A percentile compares a stretch with the other conserved stretches of the same genome.
Evolutionary conservation across 371 early-diverging fungal genomes (phyloP).

Genomic region (Mucor indicus): DNA sequence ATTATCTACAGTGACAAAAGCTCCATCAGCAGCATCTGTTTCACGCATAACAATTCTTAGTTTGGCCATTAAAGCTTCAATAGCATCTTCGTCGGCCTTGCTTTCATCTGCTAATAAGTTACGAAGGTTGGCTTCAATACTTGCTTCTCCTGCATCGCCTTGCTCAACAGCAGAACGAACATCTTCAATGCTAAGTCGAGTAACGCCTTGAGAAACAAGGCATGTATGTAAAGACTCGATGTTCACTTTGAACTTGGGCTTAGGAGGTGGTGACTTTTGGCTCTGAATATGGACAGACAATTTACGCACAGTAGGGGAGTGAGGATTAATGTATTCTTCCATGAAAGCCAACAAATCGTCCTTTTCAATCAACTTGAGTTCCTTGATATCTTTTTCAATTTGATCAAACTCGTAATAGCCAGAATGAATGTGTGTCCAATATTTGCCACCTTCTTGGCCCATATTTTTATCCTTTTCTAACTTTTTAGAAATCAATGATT

Average conservation of each 20-base stretch:
- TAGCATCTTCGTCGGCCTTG: conserved; percentile 42
- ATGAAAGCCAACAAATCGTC: conserved; percentile 60
- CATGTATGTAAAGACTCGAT: conserved; percentile 46
- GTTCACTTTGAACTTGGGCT: conserved; percentile 39
- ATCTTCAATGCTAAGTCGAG: conserved; percentile 38
- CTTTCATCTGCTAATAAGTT: conserved; percentile 41
- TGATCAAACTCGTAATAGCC: conserved; percentile 88
- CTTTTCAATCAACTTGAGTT: conserved; percentile 49
- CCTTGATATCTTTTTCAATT: conserved; percentile 55
- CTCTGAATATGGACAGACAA: conserved; percentile 69
- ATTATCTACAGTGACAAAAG: conserved; percentile 42
- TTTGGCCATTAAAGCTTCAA: conserved; percentile 41
- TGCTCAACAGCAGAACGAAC: conserved; percentile 42
- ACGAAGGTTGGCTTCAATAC: conserved; percentile 38
- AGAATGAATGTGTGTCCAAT: conserved; percentile 78
- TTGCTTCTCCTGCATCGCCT: conserved; percentile 39
- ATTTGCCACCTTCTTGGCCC: conserved; percentile 69
- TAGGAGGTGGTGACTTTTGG: conserved; percentile 40
- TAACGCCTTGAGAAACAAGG: conserved; percentile 33
- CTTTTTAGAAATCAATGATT: conserved; percentile 68
- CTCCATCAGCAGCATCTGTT: conserved; percentile 26
- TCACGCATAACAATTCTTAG: conserved; percentile 41
- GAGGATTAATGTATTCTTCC: conserved; percentile 53
- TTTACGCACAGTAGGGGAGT: conserved; percentile 54
- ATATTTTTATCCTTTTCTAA: conserved; percentile 88